These are phyloP conservation scores for Phialophora chinensis DNA, from an alignment of 2,329 filamentous ascomycete species.

Conservation along the genomic window DNA sequence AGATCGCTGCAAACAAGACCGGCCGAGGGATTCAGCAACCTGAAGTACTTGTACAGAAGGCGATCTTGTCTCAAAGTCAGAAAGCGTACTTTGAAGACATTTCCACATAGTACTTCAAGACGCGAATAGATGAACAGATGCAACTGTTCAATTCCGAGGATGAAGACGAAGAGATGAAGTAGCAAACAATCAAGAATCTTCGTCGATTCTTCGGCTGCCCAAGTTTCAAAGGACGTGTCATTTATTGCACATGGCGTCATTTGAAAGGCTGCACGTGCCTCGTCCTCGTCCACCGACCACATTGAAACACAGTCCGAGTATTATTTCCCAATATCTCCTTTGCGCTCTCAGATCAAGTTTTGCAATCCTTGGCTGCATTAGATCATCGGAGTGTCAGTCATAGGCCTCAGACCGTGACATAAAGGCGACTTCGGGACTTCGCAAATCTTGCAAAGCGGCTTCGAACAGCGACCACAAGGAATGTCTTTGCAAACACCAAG, in stretches of 20 bases:
- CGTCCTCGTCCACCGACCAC: background rate
- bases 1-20: background rate
- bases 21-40: background rate
- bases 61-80: background rate
- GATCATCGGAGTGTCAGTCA: background rate
- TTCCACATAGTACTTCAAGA: background rate
- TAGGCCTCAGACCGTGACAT: background rate
- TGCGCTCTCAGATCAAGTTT: background rate
- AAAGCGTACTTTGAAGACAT: background rate
- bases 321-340: background rate
- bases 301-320: background rate
- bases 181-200: background rate
- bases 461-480: background rate
- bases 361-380: background rate
- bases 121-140: background rate
- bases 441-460: background rate
- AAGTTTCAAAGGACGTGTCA: background rate
- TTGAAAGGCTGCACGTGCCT: background rate
- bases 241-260: background rate
- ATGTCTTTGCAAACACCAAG: conserved; percentile 29
- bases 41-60: background rate
- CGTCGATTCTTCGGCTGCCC: background rate
- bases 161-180: background rate
- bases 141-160: background rate
- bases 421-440: background rate